Conservation (phyloP, 805 yeast species). For the Zygotorulaspora chibaensis region DNA sequence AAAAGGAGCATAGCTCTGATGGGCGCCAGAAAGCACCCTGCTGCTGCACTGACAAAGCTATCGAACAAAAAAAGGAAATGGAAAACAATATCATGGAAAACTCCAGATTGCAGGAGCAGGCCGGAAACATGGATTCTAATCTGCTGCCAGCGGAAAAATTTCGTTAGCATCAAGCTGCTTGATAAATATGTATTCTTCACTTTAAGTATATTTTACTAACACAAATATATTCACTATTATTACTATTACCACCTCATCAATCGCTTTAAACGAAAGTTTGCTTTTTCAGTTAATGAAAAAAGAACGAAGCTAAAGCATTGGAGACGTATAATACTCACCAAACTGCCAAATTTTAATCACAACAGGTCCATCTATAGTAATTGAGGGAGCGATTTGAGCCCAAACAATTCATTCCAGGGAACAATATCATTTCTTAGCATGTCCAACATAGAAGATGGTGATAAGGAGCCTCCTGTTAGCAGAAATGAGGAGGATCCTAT, state of each 20-base stretch:
- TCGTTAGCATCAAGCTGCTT: background rate
- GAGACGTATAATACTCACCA: background rate
- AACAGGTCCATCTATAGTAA: background rate
- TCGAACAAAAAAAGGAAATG: conserved; percentile 19
- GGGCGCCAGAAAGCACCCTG: conserved; percentile 10
- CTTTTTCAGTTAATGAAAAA: background rate
- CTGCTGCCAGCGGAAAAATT: conserved; percentile 30
- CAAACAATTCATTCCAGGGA: background rate
- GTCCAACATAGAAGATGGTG: conserved; percentile 11
- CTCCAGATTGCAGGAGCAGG: conserved; percentile 29
- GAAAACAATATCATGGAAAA: conserved; percentile 25
- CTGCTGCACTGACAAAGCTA: conserved; percentile 13
- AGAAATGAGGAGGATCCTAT: conserved; percentile 27
- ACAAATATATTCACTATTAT: no score
- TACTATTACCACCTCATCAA: background rate
- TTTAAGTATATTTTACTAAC: no score
- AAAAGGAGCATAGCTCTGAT: background rate
- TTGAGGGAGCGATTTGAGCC: background rate
- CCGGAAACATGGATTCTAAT: conserved; percentile 32
- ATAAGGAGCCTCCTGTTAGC: conserved; percentile 6
- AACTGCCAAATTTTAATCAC: background rate
- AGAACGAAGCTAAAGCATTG: background rate
- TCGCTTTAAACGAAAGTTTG: background rate
- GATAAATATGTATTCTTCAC: no score
- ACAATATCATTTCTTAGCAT: conserved; percentile 1